Percentiles rank a stretch among this genome's conserved stretches.
phyloP scores from a whole-genome alignment of 176 grass and related monocot species.

The Phoenix roebelenii region DNA sequence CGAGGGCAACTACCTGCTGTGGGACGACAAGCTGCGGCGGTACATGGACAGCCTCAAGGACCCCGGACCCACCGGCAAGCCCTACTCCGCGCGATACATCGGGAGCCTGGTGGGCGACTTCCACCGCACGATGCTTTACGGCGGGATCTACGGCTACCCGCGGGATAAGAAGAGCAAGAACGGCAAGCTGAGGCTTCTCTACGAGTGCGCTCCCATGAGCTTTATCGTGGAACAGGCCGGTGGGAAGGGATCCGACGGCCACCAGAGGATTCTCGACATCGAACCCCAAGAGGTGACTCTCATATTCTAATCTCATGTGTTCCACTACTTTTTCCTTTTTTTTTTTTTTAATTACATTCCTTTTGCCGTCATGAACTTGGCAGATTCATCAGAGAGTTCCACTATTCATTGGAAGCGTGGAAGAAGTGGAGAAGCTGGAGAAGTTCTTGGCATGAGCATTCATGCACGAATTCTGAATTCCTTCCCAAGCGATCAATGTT shows the following conservation, averaged over 20 bases:
- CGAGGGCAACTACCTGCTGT: conserved; percentile 91
- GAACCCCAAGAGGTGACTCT: conserved; percentile 48
- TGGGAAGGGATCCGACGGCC: conserved; percentile 84
- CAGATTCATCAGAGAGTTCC: conserved; percentile 97
- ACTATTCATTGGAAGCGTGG: conserved; percentile 84
- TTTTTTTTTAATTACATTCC: no score
- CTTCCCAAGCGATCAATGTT: no score
- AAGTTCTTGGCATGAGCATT: conserved; percentile 65
- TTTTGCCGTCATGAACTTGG: background rate
- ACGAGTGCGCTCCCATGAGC: conserved; percentile 99
- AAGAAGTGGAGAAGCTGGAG: conserved; percentile 92
- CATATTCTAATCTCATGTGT: no score
- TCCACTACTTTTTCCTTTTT: no score
- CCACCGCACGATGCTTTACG: conserved; percentile 91
- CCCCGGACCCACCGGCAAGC: conserved; percentile 65
- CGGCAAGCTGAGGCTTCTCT: conserved; percentile 91
- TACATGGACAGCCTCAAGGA: conserved; percentile 99
- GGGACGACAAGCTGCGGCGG: conserved; percentile 87
- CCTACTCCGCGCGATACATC: conserved; percentile 96
- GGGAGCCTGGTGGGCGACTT: conserved; percentile 98
- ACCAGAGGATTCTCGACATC: conserved; percentile 89
- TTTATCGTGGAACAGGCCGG: conserved; percentile 98
- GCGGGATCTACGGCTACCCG: conserved; percentile 97
- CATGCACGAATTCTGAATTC: background rate
- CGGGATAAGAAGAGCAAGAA: conserved; percentile 93